A percentile compares a stretch with the other conserved stretches of the same genome.
Evolutionary conservation across 2,329 filamentous ascomycete species (phyloP).

Genomic region (Alternaria rosae): DNA sequence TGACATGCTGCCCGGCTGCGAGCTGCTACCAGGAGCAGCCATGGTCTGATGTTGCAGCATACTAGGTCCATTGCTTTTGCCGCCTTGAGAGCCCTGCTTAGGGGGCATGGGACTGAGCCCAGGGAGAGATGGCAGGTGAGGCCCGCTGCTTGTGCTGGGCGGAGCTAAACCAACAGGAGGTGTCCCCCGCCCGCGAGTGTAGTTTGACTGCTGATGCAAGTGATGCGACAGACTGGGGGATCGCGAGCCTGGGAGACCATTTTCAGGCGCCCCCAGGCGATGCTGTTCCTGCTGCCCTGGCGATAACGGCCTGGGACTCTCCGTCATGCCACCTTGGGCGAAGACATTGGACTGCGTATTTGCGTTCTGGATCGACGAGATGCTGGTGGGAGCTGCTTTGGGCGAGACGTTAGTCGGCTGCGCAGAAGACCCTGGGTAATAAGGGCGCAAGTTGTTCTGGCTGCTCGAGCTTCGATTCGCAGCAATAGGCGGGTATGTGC

Average conservation of each 20-base stretch:
- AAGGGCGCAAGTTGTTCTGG: constrained; percentile 42
- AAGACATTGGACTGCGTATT: constrained; percentile 65
- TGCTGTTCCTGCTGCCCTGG: constrained; percentile 65
- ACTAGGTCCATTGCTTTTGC: constrained; percentile 46
- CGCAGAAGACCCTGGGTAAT: constrained; percentile 46
- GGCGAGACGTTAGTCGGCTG: constrained; percentile 51
- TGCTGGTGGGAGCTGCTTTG: constrained; percentile 46
- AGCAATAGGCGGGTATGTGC: constrained; percentile 79
- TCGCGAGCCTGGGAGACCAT: constrained; percentile 61
- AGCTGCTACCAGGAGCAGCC: constrained; percentile 47
- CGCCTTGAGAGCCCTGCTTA: constrained; percentile 41
- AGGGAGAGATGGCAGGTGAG: constrained; percentile 54
- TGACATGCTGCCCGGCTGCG: constrained; percentile 61
- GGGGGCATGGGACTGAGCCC: constrained; percentile 49
- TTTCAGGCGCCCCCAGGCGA: constrained; percentile 62
- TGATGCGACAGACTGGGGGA: constrained; percentile 72
- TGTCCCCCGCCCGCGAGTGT: constrained; percentile 62
- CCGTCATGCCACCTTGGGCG: constrained; percentile 75
- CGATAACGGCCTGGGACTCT: constrained; percentile 85
- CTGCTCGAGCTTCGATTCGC: constrained; percentile 38
- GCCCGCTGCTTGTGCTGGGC: constrained; percentile 52
- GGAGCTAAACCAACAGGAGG: constrained; percentile 57
- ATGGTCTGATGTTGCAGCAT: constrained; percentile 53
- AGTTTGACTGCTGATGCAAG: constrained; percentile 71
- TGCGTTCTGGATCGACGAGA: constrained; percentile 47